Evolutionary conservation across 1,139 yeast genomes (phyloP), one percentile per base, ranked within the genome.

Genomic region (Yamadazyma diospyri): DNA sequence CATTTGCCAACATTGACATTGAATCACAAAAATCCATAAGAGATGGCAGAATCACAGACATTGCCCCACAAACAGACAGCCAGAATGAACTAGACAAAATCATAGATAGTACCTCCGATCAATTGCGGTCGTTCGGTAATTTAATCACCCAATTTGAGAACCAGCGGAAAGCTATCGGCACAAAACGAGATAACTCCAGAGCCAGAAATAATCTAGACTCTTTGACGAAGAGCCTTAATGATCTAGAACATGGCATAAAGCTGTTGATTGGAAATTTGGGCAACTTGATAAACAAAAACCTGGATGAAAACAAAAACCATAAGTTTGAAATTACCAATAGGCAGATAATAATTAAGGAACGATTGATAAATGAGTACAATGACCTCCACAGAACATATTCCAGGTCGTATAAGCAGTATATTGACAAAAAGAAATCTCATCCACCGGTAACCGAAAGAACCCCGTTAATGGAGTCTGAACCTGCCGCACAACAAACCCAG

Each of bases 1-100:
- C 85, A 3, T 78, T 78, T 60, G 78, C 81, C 27, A 70, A 72
- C 39, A 60, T 59, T 29, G 84, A 78, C 51, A 42, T 74, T 9
- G 84, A 78, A 49, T 75, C 82, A 2, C 83, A 78, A 42, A 58
- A 42, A 25, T 16, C 35, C 7, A 30, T 30, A 10, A 20, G 14
- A 12, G 27, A 19, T 10, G 40, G 38, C 1, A 34, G 21, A 18
- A 25, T 32, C 33, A 52, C 57, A 13, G 29, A 45, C 6, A 11
- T 5, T 13, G 32, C 39, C 3, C 40, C 41, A 20, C 36, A 32
- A 26, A 40, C 30, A 7, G 32, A 19, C 5, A 18, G 27, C 4
- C 42, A 24, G 23, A 50, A 47, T 29, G 68, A 63, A 29, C 45
- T 67, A 30, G 72, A 64, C 34, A 32, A 25, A 4, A 60, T 66